Conservation (phyloP, 768 basidiomycete genomes). For the Suillus subalutaceus region DNA sequence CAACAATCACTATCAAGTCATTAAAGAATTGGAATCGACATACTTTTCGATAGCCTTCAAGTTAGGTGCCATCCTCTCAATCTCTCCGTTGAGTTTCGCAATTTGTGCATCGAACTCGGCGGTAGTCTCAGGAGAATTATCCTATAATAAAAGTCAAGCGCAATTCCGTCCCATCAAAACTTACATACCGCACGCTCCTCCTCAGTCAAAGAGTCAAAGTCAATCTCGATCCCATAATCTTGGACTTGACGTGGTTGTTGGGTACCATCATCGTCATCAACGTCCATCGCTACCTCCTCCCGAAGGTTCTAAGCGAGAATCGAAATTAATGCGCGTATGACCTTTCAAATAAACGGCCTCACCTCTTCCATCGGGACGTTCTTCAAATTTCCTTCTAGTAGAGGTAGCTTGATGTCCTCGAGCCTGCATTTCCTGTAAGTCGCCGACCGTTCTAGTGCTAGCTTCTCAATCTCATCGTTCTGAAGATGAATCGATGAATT, state of each 20-base stretch:
- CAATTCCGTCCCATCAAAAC: background rate
- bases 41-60: constrained; percentile 94
- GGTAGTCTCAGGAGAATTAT: constrained; percentile 63
- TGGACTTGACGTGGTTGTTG: constrained; percentile 72
- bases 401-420: constrained; percentile 87
- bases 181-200: constrained; percentile 67
- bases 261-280: constrained; percentile 83
- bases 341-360: constrained; percentile 13
- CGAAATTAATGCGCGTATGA: constrained; percentile 11
- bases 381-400: constrained; percentile 73
- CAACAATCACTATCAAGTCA: background rate
- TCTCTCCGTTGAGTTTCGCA: constrained; percentile 71
- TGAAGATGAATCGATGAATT: constrained; percentile 22
- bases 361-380: constrained; percentile 97
- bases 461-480: constrained; percentile 92
- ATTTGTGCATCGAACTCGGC: constrained; percentile 77
- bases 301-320: constrained; percentile 62
- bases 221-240: constrained; percentile 89
- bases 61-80: constrained; percentile 94
- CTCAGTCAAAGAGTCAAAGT: constrained; percentile 75
- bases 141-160: constrained; percentile 37
- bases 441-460: constrained; percentile 80
- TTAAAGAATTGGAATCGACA: constrained; percentile 24
- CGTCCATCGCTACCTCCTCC: constrained; percentile 88
- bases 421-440: constrained; percentile 92